These are phyloP conservation scores for Linum tenue DNA, from an alignment of 345 rosid genomes.

Conservation along the genomic window DNA sequence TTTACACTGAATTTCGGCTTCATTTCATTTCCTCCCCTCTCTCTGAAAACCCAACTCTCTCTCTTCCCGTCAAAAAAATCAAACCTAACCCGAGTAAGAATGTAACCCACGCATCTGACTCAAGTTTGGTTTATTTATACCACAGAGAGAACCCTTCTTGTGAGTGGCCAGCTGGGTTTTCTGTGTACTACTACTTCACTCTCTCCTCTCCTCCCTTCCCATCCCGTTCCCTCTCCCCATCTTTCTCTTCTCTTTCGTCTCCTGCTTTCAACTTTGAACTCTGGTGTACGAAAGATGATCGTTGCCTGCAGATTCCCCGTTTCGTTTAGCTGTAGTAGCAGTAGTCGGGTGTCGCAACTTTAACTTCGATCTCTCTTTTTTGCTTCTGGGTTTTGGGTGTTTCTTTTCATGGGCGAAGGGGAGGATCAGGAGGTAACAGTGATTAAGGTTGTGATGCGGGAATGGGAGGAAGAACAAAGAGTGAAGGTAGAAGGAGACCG, in stretches of 20 bases:
- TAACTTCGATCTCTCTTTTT: not conserved
- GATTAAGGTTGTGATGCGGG: too few species aligned
- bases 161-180: slow-evolving; percentile 6
- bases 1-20: not conserved
- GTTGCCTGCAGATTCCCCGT: too few species aligned
- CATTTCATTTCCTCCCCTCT: slow-evolving; percentile 1
- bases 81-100: slow-evolving; percentile 1
- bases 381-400: not conserved
- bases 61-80: not conserved
- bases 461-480: not conserved
- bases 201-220: not conserved
- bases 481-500: not conserved
- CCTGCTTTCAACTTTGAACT: too few species aligned
- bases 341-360: too few species aligned
- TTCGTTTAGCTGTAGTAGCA: too few species aligned
- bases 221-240: too few species aligned
- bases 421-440: too few species aligned
- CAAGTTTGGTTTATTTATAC: slow-evolving; percentile 1
- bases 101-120: not conserved
- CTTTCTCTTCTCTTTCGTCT: too few species aligned
- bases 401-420: not conserved
- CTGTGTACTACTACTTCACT: not conserved
- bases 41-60: too few species aligned
- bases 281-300: too few species aligned
- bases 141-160: not conserved